Conservation (phyloP, 108 stramenopile species). For the Hondaea fermentalgiana region DNA sequence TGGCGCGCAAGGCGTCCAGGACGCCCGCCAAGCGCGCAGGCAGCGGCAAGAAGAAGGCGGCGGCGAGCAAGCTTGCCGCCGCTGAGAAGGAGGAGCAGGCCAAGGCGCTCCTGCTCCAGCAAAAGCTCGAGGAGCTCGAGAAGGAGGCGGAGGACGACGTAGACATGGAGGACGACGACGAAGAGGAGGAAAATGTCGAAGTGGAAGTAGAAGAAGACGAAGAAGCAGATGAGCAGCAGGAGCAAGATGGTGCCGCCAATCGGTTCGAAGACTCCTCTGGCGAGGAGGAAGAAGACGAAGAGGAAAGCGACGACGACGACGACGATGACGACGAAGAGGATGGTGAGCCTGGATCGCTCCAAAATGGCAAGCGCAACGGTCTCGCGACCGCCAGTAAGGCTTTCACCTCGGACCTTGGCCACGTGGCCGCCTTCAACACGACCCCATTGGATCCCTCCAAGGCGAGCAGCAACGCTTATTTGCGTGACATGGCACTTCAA, state of each 20-base stretch:
- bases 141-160: not conserved
- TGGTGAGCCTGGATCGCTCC: not conserved
- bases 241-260: not conserved
- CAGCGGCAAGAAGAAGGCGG: not conserved
- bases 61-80: not conserved
- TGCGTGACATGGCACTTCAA: not conserved
- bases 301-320: not conserved
- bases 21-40: too few species aligned
- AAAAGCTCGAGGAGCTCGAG: not conserved
- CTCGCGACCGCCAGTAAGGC: not conserved
- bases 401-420: not conserved
- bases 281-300: not conserved
- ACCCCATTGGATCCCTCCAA: not conserved
- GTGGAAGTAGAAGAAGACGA: not conserved
- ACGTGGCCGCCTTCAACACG: not conserved
- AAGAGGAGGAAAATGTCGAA: not conserved
- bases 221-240: not conserved
- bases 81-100: not conserved
- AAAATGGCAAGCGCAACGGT: not conserved
- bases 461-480: not conserved
- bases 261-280: not conserved
- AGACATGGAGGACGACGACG: not conserved
- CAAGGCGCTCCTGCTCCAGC: too few species aligned
- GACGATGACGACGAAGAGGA: not conserved
- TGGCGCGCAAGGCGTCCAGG: too few species aligned